Conservation (phyloP, 805 yeast genomes). For the Schwanniomyces vanrijiae region DNA sequence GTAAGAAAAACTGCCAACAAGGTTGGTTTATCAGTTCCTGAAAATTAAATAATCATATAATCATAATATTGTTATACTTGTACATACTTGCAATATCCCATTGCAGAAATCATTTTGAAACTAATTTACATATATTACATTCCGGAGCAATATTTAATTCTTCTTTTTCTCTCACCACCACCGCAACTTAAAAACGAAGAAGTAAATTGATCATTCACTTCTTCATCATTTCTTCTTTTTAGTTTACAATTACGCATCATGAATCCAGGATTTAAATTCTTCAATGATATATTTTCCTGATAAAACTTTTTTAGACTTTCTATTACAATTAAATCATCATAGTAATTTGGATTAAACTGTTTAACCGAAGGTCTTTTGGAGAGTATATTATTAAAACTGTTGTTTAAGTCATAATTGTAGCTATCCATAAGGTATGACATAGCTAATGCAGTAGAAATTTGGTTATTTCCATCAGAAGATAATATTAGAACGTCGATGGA, state of each 20-base stretch:
- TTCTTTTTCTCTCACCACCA: constrained; percentile 19
- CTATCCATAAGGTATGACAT: constrained; percentile 41
- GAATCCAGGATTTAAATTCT: constrained; percentile 22
- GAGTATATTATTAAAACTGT: constrained; percentile 25
- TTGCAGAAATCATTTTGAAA: not conserved
- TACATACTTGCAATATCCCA: not conserved
- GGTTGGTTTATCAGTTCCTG: constrained; percentile 72
- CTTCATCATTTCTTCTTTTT: constrained; percentile 26
- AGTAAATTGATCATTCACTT: constrained; percentile 14
- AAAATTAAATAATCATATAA: constrained; percentile 9
- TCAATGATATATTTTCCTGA: constrained; percentile 31
- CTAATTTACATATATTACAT: constrained; percentile 2
- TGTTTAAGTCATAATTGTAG: constrained; percentile 33
- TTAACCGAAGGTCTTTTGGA: constrained; percentile 15
- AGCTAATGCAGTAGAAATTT: constrained; percentile 30
- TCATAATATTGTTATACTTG: not conserved
- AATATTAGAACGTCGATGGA: constrained; percentile 31
- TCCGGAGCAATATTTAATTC: constrained; percentile 4
- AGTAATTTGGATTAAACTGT: constrained; percentile 30
- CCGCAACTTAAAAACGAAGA: constrained; percentile 11
- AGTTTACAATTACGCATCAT: constrained; percentile 27
- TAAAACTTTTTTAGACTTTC: constrained; percentile 41
- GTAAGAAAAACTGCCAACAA: constrained; percentile 77
- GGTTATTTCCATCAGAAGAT: constrained; percentile 27
- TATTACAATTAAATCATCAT: constrained; percentile 38